These are phyloP conservation scores for Coniferiporia weirii DNA, from an alignment of 1,284 basidiomycete species.

Conservation along the genomic window DNA sequence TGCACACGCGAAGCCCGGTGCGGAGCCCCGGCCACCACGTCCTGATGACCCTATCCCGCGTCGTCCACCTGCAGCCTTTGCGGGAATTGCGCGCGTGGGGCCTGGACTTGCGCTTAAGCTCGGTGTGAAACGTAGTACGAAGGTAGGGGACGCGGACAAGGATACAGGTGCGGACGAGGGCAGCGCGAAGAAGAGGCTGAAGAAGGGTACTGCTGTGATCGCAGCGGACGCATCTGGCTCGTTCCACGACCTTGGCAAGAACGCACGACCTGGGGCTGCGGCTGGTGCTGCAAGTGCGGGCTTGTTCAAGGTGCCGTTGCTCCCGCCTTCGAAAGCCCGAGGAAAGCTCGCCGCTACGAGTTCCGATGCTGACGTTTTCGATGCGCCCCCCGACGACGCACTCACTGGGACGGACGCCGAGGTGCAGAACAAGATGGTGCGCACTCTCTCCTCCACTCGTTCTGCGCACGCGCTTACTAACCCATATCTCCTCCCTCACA, in stretches of 20 bases:
- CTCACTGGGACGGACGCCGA: slow-evolving; percentile 27
- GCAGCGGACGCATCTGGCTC: slow-evolving; percentile 4
- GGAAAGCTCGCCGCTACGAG: slow-evolving; percentile 25
- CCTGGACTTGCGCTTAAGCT: not conserved
- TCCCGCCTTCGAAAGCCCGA: slow-evolving; percentile 27
- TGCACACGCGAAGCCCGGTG: slow-evolving; percentile 25
- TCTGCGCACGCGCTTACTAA: not conserved
- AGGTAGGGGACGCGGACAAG: slow-evolving; percentile 21
- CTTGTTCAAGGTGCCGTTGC: slow-evolving; percentile 35
- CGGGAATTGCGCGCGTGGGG: slow-evolving; percentile 28
- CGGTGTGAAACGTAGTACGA: slow-evolving; percentile 19
- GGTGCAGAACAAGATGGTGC: slow-evolving; percentile 40
- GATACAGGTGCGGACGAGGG: slow-evolving; percentile 14
- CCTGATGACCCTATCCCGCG: slow-evolving; percentile 77
- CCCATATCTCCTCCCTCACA: too few relatives aligned
- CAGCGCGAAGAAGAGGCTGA: slow-evolving; percentile 14
- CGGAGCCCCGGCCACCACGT: slow-evolving; percentile 43
- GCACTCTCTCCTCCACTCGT: slow-evolving; percentile 26
- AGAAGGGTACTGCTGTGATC: slow-evolving; percentile 21
- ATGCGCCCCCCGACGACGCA: slow-evolving; percentile 29
- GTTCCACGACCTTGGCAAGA: slow-evolving; percentile 21
- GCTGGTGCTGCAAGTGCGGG: not conserved
- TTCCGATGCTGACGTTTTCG: slow-evolving; percentile 47
- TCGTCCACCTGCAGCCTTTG: slow-evolving; percentile 41
- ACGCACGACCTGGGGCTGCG: slow-evolving; percentile 21